Evolutionary conservation across 1,284 basidiomycete genomes (phyloP), one percentile per base, ranked within the genome.

Genomic region (Moesziomyces antarcticus): DNA sequence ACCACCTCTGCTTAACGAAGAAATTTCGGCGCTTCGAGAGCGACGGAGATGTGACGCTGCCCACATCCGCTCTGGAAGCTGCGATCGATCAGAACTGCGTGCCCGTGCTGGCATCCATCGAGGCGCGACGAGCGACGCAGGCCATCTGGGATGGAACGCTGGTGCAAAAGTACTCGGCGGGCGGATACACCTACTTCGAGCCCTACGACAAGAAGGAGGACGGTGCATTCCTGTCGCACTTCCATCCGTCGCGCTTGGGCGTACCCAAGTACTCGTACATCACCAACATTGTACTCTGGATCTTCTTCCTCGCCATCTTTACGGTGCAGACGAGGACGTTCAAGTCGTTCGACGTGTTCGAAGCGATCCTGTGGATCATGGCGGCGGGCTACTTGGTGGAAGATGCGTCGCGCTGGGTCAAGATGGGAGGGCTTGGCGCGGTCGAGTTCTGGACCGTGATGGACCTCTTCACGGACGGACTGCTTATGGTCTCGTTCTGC

Each of bases 361-460:
- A 81, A 43, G 59, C 56, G 0, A 62, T 74, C 24, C 54, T 81
- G 4, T 81, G 77, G 73, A 50, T 75, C 49, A 71, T 74, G 68
- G 75, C 73, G 13, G 75, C 77, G 1, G 77, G 77, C 47, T 81
- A 79, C 42, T 24, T 81, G 18, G 47, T 72, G 44, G 79, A 81
- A 35, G 79, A 81, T 50, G 61, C 74, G 8, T 48, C 59, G 37
- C 68, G 76, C 40, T 78, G 73, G 73, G 30, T 76, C 64, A 81
- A 81, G 65, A 78, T 81, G 53, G 30, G 75, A 11, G 77, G 79
- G 10, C 41, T 81, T 1, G 79, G 75, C 30, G 68, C 75, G 4
- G 61, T 79, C 53, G 68, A 66, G 30, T 75, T 81, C 58, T 81
- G 79, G 79, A 65, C 77, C 14, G 54, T 79, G 18, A 54, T 81